phyloP scores from a whole-genome alignment of 768 basidiomycete species.

The Xerocomus spinulosus region DNA sequence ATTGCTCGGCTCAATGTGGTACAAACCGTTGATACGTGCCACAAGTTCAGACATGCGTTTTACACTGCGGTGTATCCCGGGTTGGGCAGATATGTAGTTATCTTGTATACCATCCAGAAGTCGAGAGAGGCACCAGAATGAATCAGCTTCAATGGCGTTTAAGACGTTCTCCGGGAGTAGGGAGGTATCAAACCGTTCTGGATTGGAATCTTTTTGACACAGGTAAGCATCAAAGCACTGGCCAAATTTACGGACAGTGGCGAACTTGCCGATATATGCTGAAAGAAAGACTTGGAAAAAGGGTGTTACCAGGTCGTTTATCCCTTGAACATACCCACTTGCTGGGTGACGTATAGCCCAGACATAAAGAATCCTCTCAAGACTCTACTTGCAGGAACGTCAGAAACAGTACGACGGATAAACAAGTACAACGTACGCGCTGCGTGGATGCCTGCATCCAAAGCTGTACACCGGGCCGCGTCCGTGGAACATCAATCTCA shows the following conservation, averaged over 20 bases:
- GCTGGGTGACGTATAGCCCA: slow-evolving; percentile 99
- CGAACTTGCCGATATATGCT: slow-evolving; percentile 77
- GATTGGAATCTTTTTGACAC: slow-evolving; percentile 68
- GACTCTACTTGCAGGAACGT: slow-evolving; percentile 50
- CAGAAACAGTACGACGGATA: slow-evolving; percentile 5
- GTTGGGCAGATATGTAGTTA: slow-evolving; percentile 95
- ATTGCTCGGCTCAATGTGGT: neutral
- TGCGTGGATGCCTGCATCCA: slow-evolving; percentile 93
- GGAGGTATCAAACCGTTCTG: slow-evolving; percentile 81
- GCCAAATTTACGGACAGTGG: neutral
- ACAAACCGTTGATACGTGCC: slow-evolving; percentile 77
- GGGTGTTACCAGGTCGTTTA: slow-evolving; percentile 96
- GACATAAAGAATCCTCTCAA: slow-evolving; percentile 94
- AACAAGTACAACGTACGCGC: slow-evolving; percentile 50
- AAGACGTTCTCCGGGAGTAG: slow-evolving; percentile 65
- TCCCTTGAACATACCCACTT: slow-evolving; percentile 97
- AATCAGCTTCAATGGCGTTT: slow-evolving; percentile 91
- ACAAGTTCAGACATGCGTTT: slow-evolving; percentile 93
- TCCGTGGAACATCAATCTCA: slow-evolving; percentile 95
- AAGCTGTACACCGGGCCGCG: slow-evolving; percentile 81
- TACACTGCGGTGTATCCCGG: slow-evolving; percentile 92
- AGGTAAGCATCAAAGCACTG: slow-evolving; percentile 3
- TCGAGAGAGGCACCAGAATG: slow-evolving; percentile 97
- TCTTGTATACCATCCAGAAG: slow-evolving; percentile 97
- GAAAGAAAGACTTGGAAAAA: slow-evolving; percentile 98